These are phyloP conservation scores for Aspergillus chevalieri DNA, from an alignment of 2,329 filamentous ascomycete genomes.

Conservation along the genomic window DNA sequence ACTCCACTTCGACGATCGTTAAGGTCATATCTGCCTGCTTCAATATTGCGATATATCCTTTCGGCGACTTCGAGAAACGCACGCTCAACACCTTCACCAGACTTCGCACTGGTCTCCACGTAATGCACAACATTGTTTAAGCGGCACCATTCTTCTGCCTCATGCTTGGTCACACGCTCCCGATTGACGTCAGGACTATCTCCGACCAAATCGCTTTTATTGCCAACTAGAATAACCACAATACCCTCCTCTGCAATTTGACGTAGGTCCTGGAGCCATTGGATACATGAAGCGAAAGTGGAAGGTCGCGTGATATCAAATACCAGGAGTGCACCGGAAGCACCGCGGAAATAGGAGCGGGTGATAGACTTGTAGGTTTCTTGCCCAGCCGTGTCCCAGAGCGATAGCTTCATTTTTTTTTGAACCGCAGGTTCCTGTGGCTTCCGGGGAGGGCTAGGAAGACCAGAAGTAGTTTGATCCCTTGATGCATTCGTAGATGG, in stretches of 20 bases:
- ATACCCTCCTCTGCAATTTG: constrained; percentile 96
- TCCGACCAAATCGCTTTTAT: constrained; percentile 78
- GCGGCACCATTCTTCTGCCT: constrained; percentile 85
- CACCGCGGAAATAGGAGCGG: constrained; percentile 84
- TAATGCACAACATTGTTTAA: constrained; percentile 84
- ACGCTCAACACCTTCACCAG: constrained; percentile 84
- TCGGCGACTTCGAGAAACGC: constrained; percentile 92
- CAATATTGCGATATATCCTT: constrained; percentile 93
- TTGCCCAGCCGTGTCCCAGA: constrained; percentile 96
- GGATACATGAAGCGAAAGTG: constrained; percentile 81
- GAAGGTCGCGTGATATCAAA: constrained; percentile 85
- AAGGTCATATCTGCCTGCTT: constrained; percentile 88
- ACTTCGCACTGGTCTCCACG: constrained; percentile 94
- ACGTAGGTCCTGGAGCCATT: constrained; percentile 89
- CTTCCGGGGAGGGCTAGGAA: constrained; percentile 33
- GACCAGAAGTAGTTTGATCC: constrained; percentile 17
- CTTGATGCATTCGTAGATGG: constrained; percentile 8
- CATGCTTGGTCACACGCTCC: constrained; percentile 71
- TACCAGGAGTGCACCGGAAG: constrained; percentile 72
- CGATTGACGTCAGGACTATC: constrained; percentile 40
- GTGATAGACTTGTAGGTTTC: constrained; percentile 98
- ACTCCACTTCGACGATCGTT: constrained; percentile 90
- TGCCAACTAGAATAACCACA: constrained; percentile 88
- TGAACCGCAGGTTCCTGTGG: constrained; percentile 37
- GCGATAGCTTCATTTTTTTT: constrained; percentile 84